Percentiles rank a stretch among this genome's conserved stretches.
Evolutionary conservation across 2,329 filamentous ascomycete species (phyloP).

Genomic region (Mycosphaerella sp.): DNA sequence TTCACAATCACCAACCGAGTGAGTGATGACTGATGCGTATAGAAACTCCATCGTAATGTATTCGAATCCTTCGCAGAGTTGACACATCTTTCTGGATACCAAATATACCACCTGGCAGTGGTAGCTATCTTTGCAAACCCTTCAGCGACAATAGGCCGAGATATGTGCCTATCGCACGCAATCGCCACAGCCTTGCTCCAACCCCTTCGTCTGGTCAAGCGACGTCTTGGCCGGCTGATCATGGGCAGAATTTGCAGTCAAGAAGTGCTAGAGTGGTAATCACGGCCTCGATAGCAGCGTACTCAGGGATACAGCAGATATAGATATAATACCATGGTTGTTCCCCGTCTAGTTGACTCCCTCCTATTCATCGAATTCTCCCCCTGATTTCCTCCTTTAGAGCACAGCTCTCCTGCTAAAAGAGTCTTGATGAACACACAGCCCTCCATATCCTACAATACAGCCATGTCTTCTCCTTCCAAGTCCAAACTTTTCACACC

Average conservation of each 20-base stretch:
- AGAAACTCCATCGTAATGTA: no score
- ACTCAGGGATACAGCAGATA: no score
- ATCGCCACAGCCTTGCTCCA: background rate
- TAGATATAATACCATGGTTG: no score
- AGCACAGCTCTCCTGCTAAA: background rate
- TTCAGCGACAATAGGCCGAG: background rate
- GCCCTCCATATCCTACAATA: background rate
- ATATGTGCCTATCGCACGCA: background rate
- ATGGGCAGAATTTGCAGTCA: background rate
- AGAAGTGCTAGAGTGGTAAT: no score
- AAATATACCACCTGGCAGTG: no score
- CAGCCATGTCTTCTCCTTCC: slow-evolving; percentile 3
- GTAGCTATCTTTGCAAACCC: background rate
- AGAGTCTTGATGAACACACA: background rate
- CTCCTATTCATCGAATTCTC: no score
- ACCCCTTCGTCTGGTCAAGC: background rate
- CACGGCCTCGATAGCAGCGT: no score
- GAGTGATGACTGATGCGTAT: no score
- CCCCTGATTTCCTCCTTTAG: background rate
- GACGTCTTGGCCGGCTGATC: background rate
- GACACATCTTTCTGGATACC: no score
- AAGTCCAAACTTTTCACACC: slow-evolving; percentile 4
- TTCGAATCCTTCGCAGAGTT: no score
- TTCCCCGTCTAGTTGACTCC: no score
- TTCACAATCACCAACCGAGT: no score